Evolutionary conservation across 2,329 filamentous ascomycete genomes (phyloP).

Genomic region (Colletotrichum filicis): DNA sequence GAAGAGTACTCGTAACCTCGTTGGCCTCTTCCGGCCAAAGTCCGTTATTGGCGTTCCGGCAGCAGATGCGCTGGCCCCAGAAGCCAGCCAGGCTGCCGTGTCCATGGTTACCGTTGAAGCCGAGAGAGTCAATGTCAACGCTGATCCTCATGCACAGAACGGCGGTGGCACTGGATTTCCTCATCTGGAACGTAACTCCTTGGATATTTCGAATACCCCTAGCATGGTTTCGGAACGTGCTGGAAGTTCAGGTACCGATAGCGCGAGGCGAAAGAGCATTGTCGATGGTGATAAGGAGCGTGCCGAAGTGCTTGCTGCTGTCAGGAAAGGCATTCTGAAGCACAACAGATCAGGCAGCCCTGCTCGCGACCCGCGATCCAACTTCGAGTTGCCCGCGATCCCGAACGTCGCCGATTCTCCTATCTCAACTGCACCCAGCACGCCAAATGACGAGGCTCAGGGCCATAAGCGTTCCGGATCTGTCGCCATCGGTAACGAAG

Average conservation of each 20-base stretch:
- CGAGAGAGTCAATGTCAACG: conserved; percentile 84
- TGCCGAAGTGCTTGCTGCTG: conserved; percentile 89
- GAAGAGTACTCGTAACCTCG: conserved; percentile 89
- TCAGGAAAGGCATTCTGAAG: conserved; percentile 96
- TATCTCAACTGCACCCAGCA: conserved; percentile 86
- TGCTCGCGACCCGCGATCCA: conserved; percentile 24
- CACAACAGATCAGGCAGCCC: conserved; percentile 59
- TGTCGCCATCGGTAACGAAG: conserved; percentile 81
- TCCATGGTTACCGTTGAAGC: conserved; percentile 97
- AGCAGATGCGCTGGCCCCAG: conserved; percentile 72
- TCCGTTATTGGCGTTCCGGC: conserved; percentile 84
- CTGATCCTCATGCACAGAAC: conserved; percentile 72
- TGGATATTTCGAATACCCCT: conserved; percentile 70
- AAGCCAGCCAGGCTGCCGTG: conserved; percentile 83
- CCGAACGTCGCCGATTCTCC: conserved; percentile 80
- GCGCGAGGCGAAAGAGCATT: conserved; percentile 82
- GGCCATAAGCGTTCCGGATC: conserved; percentile 75
- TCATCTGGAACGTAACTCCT: conserved; percentile 83
- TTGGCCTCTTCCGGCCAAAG: conserved; percentile 94
- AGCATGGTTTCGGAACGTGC: conserved; percentile 60
- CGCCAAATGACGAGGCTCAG: conserved; percentile 81
- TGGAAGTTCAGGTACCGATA: conserved; percentile 68
- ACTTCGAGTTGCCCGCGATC: conserved; percentile 63
- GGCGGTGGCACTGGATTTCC: conserved; percentile 85
- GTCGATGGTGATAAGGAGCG: conserved; percentile 90